Evolutionary conservation across 768 basidiomycete genomes (phyloP).

Genomic region (Termitomyces sp.): DNA sequence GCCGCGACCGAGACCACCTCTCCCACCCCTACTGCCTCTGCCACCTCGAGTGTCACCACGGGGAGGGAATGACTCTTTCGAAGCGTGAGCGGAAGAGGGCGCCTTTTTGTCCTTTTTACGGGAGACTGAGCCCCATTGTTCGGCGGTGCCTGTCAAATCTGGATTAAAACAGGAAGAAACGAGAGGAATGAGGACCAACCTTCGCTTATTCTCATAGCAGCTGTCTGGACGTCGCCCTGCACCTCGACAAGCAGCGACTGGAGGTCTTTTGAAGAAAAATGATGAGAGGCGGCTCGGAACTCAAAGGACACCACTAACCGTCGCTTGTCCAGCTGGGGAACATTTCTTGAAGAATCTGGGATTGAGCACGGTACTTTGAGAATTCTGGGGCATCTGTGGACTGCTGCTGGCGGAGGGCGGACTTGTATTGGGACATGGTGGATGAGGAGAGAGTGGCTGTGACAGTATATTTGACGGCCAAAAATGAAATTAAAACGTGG

Average conservation of each 20-base stretch:
- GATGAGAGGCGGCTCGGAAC: slow-evolving; percentile 20
- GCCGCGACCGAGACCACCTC: slow-evolving; percentile 57
- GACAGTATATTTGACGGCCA: slow-evolving; percentile 3
- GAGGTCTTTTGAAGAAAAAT: slow-evolving; percentile 43
- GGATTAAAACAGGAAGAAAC: slow-evolving; percentile 8
- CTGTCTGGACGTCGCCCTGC: slow-evolving; percentile 61
- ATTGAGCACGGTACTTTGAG: slow-evolving; percentile 47
- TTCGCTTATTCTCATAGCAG: slow-evolving; percentile 70
- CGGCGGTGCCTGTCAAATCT: slow-evolving; percentile 51
- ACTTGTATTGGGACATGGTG: slow-evolving; percentile 52
- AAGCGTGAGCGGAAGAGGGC: slow-evolving; percentile 29
- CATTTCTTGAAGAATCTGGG: slow-evolving; percentile 60
- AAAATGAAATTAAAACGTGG: slow-evolving; percentile 16
- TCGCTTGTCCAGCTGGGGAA: slow-evolving; percentile 69
- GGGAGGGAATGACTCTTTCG: slow-evolving; percentile 47
- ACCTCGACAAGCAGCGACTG: slow-evolving; percentile 63
- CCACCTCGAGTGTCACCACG: slow-evolving; percentile 56
- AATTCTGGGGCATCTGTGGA: slow-evolving; percentile 26
- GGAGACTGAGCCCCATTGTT: slow-evolving; percentile 79
- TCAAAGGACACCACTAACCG: slow-evolving; percentile 33
- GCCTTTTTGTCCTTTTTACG: slow-evolving; percentile 87
- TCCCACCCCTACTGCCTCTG: slow-evolving; percentile 51
- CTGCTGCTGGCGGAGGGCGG: slow-evolving; percentile 34
- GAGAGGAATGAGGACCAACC: slow-evolving; percentile 34
- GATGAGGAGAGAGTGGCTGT: slow-evolving; percentile 10